A percentile compares a stretch with the other conserved stretches of the same genome.
These are phyloP conservation scores for Sordariomycetes sp. DNA, from an alignment of 2,329 filamentous ascomycete species.

Conservation along the genomic window DNA sequence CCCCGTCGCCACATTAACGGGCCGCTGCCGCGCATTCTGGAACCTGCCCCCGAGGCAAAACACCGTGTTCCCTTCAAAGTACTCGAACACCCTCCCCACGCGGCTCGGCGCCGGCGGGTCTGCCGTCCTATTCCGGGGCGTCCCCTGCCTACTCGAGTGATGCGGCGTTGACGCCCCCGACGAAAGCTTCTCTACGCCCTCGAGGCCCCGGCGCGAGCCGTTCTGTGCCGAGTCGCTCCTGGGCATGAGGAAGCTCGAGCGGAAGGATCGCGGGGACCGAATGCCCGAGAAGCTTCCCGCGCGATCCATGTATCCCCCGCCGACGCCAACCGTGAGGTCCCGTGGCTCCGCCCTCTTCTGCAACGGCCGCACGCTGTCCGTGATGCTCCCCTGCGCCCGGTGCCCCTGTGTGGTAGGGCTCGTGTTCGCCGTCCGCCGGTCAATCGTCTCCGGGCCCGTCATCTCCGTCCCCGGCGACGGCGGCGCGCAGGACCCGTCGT, in stretches of 20 bases:
- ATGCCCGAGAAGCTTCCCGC: conserved; percentile 34
- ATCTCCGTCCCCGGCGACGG: conserved; percentile 69
- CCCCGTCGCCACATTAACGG: conserved; percentile 80
- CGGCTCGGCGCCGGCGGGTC: conserved; percentile 18
- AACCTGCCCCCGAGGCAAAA: conserved; percentile 79
- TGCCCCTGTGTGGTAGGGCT: conserved; percentile 51
- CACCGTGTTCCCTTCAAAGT: conserved; percentile 85
- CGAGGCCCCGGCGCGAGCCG: conserved; percentile 38
- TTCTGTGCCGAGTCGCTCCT: conserved; percentile 34
- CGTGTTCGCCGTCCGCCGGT: conserved; percentile 59
- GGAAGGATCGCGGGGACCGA: conserved; percentile 64
- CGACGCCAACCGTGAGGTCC: conserved; percentile 43
- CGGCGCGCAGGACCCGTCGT: conserved; percentile 42
- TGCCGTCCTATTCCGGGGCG: conserved; percentile 9
- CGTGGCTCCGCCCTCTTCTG: conserved; percentile 32
- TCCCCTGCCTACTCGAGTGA: conserved; percentile 4
- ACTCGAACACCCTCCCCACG: conserved; percentile 69
- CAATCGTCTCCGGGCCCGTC: conserved; percentile 59
- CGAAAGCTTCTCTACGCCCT: conserved; percentile 70
- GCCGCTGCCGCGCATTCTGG: conserved; percentile 76
- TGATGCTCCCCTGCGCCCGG: conserved; percentile 42
- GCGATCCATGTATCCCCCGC: conserved; percentile 41
- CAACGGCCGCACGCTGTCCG: conserved; percentile 69
- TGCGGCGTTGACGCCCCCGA: conserved; percentile 48
- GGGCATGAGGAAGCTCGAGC: conserved; percentile 59